Percentiles rank a stretch among this genome's conserved stretches.
Conservation (phyloP, 2,329 filamentous ascomycete genomes). For the Aspergillus spinulosporus region DNA sequence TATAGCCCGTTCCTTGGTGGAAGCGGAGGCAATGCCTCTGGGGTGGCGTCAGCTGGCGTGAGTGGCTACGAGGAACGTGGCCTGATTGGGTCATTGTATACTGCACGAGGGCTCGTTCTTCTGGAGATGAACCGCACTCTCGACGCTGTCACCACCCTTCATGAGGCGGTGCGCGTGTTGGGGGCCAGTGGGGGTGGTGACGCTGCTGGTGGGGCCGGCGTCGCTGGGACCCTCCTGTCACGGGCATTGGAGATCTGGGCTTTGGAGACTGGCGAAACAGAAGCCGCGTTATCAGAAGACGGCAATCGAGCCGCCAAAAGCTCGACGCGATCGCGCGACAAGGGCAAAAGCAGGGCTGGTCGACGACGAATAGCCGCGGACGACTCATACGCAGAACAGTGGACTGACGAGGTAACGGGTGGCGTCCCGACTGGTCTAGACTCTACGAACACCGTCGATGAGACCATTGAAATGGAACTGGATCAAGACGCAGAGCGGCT, state of each 20-base stretch:
- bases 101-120: constrained; percentile 70
- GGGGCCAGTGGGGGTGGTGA: constrained; percentile 49
- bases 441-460: constrained; percentile 26
- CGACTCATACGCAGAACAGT: constrained; percentile 31
- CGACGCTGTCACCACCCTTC: constrained; percentile 77
- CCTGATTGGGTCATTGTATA: constrained; percentile 48
- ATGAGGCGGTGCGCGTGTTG: constrained; percentile 62
- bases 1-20: constrained; percentile 65
- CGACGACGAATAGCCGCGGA: constrained; percentile 28
- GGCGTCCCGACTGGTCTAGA: constrained; percentile 18
- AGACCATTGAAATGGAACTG: constrained; percentile 43
- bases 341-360: constrained; percentile 29
- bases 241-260: constrained; percentile 50
- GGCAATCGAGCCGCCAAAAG: constrained; percentile 21
- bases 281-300: constrained; percentile 23
- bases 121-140: constrained; percentile 73
- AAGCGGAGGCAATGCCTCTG: constrained; percentile 35
- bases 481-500: constrained; percentile 47
- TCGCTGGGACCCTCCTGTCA: constrained; percentile 48
- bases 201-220: constrained; percentile 48
- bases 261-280: constrained; percentile 37
- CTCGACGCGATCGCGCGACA: constrained; percentile 28
- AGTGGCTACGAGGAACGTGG: constrained; percentile 51
- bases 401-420: constrained; percentile 40
- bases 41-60: constrained; percentile 42